A percentile compares a stretch with the other conserved stretches of the same genome.
Evolutionary conservation across 805 yeast species (phyloP).

Genomic region (Alloascoidea hylecoeti): DNA sequence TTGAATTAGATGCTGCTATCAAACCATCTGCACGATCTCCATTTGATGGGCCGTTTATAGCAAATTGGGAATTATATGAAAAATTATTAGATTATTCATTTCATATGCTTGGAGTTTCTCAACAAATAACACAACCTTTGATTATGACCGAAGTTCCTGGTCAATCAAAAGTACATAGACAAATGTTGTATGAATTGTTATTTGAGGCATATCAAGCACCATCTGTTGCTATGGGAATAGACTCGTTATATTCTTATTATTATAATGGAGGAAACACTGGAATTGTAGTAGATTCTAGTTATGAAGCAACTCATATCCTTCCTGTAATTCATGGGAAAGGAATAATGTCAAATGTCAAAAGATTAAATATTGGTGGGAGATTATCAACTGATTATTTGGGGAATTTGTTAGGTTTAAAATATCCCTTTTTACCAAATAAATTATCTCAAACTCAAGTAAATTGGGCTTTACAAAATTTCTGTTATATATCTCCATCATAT

Average conservation of each 20-base stretch:
- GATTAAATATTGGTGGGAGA: conserved; percentile 89
- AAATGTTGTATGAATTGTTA: conserved; percentile 62
- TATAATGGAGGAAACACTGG: conserved; percentile 49
- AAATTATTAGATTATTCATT: conserved; percentile 73
- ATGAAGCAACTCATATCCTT: conserved; percentile 68
- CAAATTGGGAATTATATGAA: conserved; percentile 90
- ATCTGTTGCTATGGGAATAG: conserved; percentile 68
- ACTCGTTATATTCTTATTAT: conserved; percentile 65
- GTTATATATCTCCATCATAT: conserved; percentile 65
- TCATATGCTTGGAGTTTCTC: conserved; percentile 58
- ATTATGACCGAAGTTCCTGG: conserved; percentile 71
- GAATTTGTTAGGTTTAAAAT: conserved; percentile 58
- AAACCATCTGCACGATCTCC: conserved; percentile 63
- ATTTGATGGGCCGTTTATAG: conserved; percentile 72
- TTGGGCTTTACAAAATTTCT: conserved; percentile 55
- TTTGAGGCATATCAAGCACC: conserved; percentile 78
- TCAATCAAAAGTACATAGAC: conserved; percentile 55
- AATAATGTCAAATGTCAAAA: conserved; percentile 47
- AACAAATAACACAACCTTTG: conserved; percentile 61
- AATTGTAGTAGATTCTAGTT: conserved; percentile 70
- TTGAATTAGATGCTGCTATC: conserved; percentile 53
- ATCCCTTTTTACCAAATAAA: conserved; percentile 82
- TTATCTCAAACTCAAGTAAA: conserved; percentile 51
- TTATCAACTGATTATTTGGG: conserved; percentile 52
- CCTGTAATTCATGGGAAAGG: conserved; percentile 73